Evolutionary conservation across 1,139 yeast species (phyloP), one percentile per base, ranked within the genome.

Genomic region (Saccharomycopsis crataegensis): DNA sequence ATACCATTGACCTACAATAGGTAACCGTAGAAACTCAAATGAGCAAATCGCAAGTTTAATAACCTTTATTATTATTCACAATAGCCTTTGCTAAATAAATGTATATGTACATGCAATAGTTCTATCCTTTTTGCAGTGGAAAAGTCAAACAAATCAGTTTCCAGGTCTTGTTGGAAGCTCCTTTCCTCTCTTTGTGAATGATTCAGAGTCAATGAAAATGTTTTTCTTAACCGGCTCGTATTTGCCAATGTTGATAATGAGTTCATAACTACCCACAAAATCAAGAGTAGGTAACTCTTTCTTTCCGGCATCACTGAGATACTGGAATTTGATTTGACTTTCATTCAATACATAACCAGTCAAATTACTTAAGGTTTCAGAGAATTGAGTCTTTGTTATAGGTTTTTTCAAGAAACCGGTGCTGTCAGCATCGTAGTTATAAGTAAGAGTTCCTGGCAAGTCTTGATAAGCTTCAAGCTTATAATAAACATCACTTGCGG

Each of bases 371-470:
- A 55, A 49, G 47, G 8, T 49, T 9, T 40, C 40, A 31, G 46
- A 44, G 36, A 55, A 33, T 17, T 41, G 48, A 34, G 33, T 14
- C 36, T 38, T 46, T 28, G 51, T 48, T 28, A 54, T 36, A 6
- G 54, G 49, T 17, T 47, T 16, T 8, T 17, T n/a, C 34, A 54
- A 54, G 9, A 17, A 17, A n/a, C 57, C 57, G n/a, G 14, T 31
- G 2, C 32, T 31, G 32, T 48, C 33, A 28, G 50, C 37, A 5
- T 16, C 12, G 6, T 32, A 14, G 12, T n/a, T 37, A 17, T 43
- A 45, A 7, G 22, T 40, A 14, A 54, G 28, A 9, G 43, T 16
- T 28, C 17, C 22, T 12, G 56, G 53, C 14, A 55, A 37, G 12
- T 46, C 49, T 37, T 42, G 16, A 9, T 52, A 36, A 16, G 56